phyloP scores from a whole-genome alignment of 306 rosid genomes.

The Vicia faba region DNA sequence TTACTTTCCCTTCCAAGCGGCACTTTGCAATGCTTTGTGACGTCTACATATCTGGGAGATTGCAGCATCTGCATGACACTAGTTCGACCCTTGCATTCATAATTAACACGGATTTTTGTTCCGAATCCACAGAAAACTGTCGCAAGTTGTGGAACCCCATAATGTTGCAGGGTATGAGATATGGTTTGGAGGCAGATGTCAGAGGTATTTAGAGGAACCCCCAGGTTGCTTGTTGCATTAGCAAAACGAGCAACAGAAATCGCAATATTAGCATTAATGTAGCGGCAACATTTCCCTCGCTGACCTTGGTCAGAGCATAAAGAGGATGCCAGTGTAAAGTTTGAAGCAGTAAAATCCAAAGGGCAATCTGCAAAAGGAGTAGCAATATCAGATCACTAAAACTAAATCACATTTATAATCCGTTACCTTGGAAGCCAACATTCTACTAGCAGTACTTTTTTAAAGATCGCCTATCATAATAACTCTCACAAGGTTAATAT shows the following conservation, averaged over 20 bases:
- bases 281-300: constrained; percentile 94
- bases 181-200: constrained; percentile 68
- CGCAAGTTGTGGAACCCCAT: constrained; percentile 81
- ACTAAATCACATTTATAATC: constrained; percentile 31
- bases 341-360: constrained; percentile 73
- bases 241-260: constrained; percentile 80
- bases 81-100: constrained; percentile 77
- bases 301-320: constrained; percentile 64
- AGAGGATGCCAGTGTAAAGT: constrained; percentile 78
- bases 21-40: constrained; percentile 57
- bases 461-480: constrained; percentile 17
- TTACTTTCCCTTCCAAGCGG: constrained; percentile 68
- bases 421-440: constrained; percentile 13
- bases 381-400: constrained; percentile 33
- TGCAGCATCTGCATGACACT: constrained; percentile 79
- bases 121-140: constrained; percentile 85
- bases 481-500: constrained; percentile 24
- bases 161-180: constrained; percentile 62
- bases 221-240: constrained; percentile 74
- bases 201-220: constrained; percentile 67
- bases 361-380: constrained; percentile 81
- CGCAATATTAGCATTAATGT: constrained; percentile 82
- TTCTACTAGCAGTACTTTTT: constrained; percentile 2
- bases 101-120: constrained; percentile 79
- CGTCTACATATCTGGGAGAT: constrained; percentile 77